Percentiles rank a stretch among this genome's conserved stretches.
Conservation (phyloP, 768 basidiomycete species). For the Epithele typhae region DNA sequence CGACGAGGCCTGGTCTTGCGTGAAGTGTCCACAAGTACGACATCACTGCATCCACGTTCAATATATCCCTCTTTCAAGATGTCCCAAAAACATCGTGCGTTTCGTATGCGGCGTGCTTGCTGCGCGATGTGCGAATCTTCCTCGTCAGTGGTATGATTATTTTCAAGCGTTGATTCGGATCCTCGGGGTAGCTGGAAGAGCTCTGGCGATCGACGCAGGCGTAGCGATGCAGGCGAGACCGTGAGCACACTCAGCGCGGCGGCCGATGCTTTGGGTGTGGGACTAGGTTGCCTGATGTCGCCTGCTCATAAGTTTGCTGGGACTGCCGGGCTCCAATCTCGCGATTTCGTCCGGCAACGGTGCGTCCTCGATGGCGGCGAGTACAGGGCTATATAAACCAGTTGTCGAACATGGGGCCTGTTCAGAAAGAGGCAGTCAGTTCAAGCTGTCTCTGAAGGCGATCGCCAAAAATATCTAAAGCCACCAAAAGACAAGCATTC, state of each 20-base stretch:
- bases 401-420: slow-evolving; percentile 64
- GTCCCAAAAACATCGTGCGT: slow-evolving; percentile 57
- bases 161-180: slow-evolving; percentile 7
- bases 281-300: slow-evolving; percentile 37
- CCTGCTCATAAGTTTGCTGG: slow-evolving; percentile 29
- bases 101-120: slow-evolving; percentile 48
- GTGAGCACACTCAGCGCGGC: slow-evolving; percentile 51
- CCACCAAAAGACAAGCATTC: too few species aligned
- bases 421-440: not conserved
- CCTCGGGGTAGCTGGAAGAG: slow-evolving; percentile 46
- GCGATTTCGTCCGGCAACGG: slow-evolving; percentile 20
- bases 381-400: slow-evolving; percentile 69
- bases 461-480: too few species aligned
- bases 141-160: slow-evolving; percentile 32
- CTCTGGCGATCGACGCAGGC: slow-evolving; percentile 47
- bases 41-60: slow-evolving; percentile 26
- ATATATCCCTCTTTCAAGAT: slow-evolving; percentile 54
- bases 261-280: slow-evolving; percentile 42
- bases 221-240: slow-evolving; percentile 37
- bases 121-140: slow-evolving; percentile 57
- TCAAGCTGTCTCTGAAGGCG: too few species aligned
- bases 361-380: slow-evolving; percentile 32
- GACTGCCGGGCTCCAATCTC: slow-evolving; percentile 25
- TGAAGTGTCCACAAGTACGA: slow-evolving; percentile 1
- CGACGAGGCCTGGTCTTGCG: slow-evolving; percentile 5